Percentiles rank a stretch among this genome's conserved stretches.
These are phyloP conservation scores for Talaromyces sp. DNA, from an alignment of 2,329 filamentous ascomycete species.

Conservation along the genomic window DNA sequence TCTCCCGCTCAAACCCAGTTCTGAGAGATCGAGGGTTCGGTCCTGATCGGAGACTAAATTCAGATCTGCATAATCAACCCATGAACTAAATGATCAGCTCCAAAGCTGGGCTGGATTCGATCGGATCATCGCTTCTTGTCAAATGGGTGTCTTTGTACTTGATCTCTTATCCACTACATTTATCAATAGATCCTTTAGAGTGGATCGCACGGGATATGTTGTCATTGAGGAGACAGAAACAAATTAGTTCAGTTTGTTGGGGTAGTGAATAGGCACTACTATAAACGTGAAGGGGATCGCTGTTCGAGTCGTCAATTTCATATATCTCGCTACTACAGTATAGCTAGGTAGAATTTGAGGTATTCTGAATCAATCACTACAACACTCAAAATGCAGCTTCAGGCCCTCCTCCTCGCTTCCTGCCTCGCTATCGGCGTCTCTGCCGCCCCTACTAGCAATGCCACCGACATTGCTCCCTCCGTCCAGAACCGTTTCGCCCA, in stretches of 20 bases:
- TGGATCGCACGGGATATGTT: neutral
- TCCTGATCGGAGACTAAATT: neutral
- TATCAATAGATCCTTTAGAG: neutral
- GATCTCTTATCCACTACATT: neutral
- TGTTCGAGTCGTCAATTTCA: no score
- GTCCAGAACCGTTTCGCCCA: slow-evolving; percentile 11
- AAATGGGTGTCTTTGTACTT: no score
- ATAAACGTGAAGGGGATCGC: no score
- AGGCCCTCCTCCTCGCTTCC: slow-evolving; percentile 9
- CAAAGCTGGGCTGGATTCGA: neutral
- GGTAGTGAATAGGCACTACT: no score
- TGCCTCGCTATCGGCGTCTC: slow-evolving; percentile 7
- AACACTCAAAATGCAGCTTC: slow-evolving; percentile 10
- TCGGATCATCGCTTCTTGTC: neutral
- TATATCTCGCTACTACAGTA: no score
- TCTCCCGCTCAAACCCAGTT: neutral
- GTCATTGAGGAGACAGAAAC: no score
- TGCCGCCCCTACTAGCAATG: slow-evolving; percentile 5
- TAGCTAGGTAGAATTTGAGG: no score
- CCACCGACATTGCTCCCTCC: slow-evolving; percentile 9
- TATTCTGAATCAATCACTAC: no score
- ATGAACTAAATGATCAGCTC: neutral
- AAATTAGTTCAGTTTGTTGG: no score
- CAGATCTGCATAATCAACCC: neutral
- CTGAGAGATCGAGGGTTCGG: neutral